Conservation (phyloP, 768 basidiomycete species). For the Gelatoporia subvermispora region DNA sequence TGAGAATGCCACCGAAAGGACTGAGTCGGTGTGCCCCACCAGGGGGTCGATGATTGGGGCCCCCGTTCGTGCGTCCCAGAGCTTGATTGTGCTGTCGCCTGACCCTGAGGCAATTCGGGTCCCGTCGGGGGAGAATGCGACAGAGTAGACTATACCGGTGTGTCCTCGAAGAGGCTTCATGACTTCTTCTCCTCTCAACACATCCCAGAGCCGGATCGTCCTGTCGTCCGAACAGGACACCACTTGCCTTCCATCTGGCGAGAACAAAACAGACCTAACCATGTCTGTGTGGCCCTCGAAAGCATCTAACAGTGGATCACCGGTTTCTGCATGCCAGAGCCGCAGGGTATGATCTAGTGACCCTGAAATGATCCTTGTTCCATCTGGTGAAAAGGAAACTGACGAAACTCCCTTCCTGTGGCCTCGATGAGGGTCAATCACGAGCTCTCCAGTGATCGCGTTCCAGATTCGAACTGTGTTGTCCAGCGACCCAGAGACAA, state of each 20-base stretch:
- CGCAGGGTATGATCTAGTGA: constrained; percentile 39
- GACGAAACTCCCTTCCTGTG: constrained; percentile 26
- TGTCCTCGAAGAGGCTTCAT: constrained; percentile 11
- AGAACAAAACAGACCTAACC: no score
- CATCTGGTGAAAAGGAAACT: constrained; percentile 40
- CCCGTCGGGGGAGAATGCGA: constrained; percentile 18
- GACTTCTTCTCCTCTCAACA: constrained; percentile 13
- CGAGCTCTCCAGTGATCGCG: neutral
- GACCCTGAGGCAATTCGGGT: constrained; percentile 16
- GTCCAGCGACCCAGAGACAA: neutral
- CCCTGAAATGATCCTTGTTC: constrained; percentile 36
- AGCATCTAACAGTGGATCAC: no score
- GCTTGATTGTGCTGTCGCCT: no score
- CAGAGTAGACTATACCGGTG: constrained; percentile 21
- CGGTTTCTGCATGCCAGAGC: no score
- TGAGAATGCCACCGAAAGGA: no score
- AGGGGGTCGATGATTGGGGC: neutral
- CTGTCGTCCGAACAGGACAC: no score
- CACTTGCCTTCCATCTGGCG: no score
- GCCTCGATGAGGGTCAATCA: neutral
- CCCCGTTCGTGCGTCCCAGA: no score
- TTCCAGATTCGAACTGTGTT: constrained; percentile 7
- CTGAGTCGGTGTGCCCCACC: no score
- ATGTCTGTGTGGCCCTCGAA: no score
- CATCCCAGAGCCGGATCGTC: no score